Evolutionary conservation across 169 alveolate species (phyloP).

Genomic region (Plasmodium vinckei): DNA sequence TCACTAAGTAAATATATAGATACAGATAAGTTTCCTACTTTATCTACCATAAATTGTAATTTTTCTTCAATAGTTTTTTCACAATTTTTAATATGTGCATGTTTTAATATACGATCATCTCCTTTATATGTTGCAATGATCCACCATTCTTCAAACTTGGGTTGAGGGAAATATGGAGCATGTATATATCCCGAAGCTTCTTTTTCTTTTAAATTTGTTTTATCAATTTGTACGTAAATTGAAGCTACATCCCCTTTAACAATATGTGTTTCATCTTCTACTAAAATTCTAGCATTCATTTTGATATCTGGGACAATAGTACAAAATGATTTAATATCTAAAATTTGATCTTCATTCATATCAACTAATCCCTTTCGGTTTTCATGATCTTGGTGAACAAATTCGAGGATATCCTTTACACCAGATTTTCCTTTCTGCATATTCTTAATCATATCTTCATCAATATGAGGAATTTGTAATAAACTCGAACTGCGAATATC

Average conservation of each 20-base stretch:
- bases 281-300: conserved; percentile 85
- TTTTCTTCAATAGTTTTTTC: conserved; percentile 82
- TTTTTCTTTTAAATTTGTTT: conserved; percentile 86
- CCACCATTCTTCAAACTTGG: conserved; percentile 93
- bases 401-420: conserved; percentile 86
- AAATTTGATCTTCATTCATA: conserved; percentile 82
- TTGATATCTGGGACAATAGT: conserved; percentile 83
- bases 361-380: conserved; percentile 87
- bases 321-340: conserved; percentile 90
- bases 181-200: conserved; percentile 92
- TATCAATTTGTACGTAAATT: conserved; percentile 84
- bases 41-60: conserved; percentile 85
- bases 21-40: conserved; percentile 82
- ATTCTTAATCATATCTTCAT: conserved; percentile 82
- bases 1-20: conserved; percentile 82
- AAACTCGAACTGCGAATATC: conserved; percentile 87
- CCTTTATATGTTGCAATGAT: conserved; percentile 84
- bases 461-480: conserved; percentile 92
- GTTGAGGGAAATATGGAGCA: conserved; percentile 90
- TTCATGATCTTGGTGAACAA: conserved; percentile 85
- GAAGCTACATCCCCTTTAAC: conserved; percentile 92
- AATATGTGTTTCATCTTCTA: conserved; percentile 90
- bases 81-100: conserved; percentile 80
- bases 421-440: conserved; percentile 87
- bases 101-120: conserved; percentile 81